Evolutionary conservation across 2,329 filamentous ascomycete species (phyloP), one percentile per base, ranked within the genome.

Genomic region (Cladophialophora yegresii): DNA sequence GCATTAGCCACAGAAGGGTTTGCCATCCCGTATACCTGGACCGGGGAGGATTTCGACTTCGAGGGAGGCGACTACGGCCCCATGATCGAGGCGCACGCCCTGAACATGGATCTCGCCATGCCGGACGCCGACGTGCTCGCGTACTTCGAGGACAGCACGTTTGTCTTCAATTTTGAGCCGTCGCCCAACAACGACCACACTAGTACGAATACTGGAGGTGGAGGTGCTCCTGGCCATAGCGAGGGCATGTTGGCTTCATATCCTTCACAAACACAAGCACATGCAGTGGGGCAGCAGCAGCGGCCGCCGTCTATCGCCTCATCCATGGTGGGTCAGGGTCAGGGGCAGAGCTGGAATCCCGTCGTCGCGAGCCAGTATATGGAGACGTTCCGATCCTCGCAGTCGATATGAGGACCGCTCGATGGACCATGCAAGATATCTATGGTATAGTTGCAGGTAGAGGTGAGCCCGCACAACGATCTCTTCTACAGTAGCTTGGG

Each of bases 81-180:
- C 54, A 67, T 67, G 45, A 53, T 59, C 12, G 58, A 67, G 33
- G 65, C 61, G 13, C 65, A 67, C 43, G 65, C 65, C 32, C 30
- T 67, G 62, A 59, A 64, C 26, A 67, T 67, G 65, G 65, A 67
- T 36, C 59, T 67, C 28, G 62, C 61, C 50, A 53, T 67, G 49
- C 53, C 58, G 22, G 65, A 64, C 22, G 58, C 58, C 12, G 62
- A 61, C 26, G 36, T 58, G 28, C 33, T 62, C 50, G 63, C 45
- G 3, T 61, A 61, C n/a, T 63, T 66, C 30, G 60, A 60, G 16
- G 58, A 53, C 49, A 53, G 54, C 33, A 30, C 54, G 30, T 58
- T 61, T 9, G 62, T 32, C 28, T 54, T 54, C 13, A 54, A 59
- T n/a, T 61, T 64, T 22, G 56, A 58, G 12, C 62, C 57, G 9